phyloP scores from a whole-genome alignment of 805 yeast species.

The Ascoidea asiatica region DNA sequence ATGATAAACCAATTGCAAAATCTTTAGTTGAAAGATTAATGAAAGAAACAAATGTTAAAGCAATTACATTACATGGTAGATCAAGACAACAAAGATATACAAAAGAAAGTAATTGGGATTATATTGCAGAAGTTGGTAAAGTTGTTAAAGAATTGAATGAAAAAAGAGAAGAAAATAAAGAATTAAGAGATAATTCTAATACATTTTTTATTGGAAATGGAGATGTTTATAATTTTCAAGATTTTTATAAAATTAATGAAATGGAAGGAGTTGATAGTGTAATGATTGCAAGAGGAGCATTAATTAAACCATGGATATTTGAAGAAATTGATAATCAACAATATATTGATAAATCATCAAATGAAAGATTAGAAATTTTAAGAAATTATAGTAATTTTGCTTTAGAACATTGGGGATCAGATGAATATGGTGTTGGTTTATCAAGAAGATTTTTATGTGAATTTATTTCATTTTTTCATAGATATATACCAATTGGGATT shows the following conservation, averaged over 20 bases:
- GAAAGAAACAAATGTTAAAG: constrained; percentile 71
- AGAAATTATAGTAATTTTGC: constrained; percentile 65
- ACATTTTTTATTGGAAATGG: constrained; percentile 92
- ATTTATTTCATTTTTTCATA: constrained; percentile 82
- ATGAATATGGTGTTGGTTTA: constrained; percentile 81
- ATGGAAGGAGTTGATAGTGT: constrained; percentile 72
- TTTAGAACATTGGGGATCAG: constrained; percentile 95
- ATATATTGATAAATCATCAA: constrained; percentile 79
- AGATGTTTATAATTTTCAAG: constrained; percentile 75
- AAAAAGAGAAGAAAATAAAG: constrained; percentile 46
- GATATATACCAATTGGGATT: constrained; percentile 91
- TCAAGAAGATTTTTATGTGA: constrained; percentile 90
- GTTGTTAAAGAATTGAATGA: constrained; percentile 46
- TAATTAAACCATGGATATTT: constrained; percentile 97
- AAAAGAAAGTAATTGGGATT: constrained; percentile 85
- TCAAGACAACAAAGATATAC: constrained; percentile 94
- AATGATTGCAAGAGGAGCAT: constrained; percentile 96
- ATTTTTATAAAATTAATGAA: constrained; percentile 65
- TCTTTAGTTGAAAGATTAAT: constrained; percentile 56
- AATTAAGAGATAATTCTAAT: constrained; percentile 38
- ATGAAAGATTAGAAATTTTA: constrained; percentile 73
- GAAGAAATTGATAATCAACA: constrained; percentile 89
- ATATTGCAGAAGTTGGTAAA: constrained; percentile 61
- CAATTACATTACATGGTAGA: constrained; percentile 91
- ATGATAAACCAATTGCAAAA: constrained; percentile 79